Evolutionary conservation across 129 eudicot species (phyloP), one percentile per base, ranked within the genome.

Genomic region (Arctium minus): DNA sequence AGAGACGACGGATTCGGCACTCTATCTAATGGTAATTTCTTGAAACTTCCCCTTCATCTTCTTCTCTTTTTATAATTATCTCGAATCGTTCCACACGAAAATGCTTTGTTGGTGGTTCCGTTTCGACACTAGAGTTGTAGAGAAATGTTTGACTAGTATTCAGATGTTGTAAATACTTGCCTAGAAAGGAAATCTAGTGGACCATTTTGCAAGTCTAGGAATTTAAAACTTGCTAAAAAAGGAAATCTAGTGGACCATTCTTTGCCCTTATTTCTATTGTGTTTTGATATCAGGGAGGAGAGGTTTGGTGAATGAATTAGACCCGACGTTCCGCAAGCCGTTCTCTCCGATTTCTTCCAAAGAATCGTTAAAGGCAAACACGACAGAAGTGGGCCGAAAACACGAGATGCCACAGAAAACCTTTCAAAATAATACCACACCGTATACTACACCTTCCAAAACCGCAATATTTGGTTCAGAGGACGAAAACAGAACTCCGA

Each of bases 401-500:
- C 91, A 86, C n/a, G 92, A 90, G 42, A 74, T 72, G 13, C 33
- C 53, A 48, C 92, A 83, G 46, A 89, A 90, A 78, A 72, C 87
- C 8, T 73, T 88, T 35, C 67, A 85, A 76, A 83, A 80, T 74
- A 79, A 68, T 44, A 83, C 39, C 71, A 83, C 81, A 1, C 70
- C 87, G 36, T 86, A 86, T 22, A 22, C 86, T 53, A 89, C 98
- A 77, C 97, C 98, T 76, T 35, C 89, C 0, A 92, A 92, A 90
- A 68, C 80, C 6, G 69, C 70, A 22, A 64, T 73, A 35, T 70
- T 75, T 30, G 64, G 72, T 35, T 53, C 79, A 2, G 97, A 88
- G 64, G 90, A 85, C 48, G 98, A 94, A 77, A 94, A 94, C 87
- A 84, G 74, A 76, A 91, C 94, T 69, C 92, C 97, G 10, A 87